Percentiles rank a stretch among this genome's conserved stretches.
phyloP scores from a whole-genome alignment of 108 stramenopile genomes.

The Fistulifera pelliculosa region DNA sequence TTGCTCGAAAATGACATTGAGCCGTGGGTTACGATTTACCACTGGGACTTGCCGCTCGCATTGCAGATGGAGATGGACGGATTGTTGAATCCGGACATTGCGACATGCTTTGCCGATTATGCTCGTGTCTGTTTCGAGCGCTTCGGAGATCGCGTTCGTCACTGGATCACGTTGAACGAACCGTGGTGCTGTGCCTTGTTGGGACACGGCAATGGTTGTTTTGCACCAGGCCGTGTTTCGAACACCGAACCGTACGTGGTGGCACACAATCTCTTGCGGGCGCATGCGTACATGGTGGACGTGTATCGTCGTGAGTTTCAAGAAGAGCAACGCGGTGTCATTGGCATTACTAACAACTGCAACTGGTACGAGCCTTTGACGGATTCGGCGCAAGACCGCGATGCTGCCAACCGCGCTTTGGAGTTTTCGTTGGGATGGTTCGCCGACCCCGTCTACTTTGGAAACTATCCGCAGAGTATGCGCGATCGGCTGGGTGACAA shows the following conservation, averaged over 20 bases:
- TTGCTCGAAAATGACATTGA: conserved; percentile 70
- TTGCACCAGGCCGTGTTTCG: conserved; percentile 73
- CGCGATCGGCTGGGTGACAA: conserved; percentile 40
- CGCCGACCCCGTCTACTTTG: conserved; percentile 61
- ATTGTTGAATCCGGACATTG: conserved; percentile 47
- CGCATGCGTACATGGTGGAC: conserved; percentile 77
- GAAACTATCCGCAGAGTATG: conserved; percentile 85
- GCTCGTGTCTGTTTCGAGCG: conserved; percentile 77
- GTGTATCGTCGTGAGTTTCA: conserved; percentile 59
- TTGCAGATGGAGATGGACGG: conserved; percentile 77
- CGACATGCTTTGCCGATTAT: conserved; percentile 74
- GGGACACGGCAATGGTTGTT: conserved; percentile 76
- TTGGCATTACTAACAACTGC: conserved; percentile 73
- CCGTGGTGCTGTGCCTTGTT: conserved; percentile 75
- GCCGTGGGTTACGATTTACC: conserved; percentile 87
- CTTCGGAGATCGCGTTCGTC: conserved; percentile 87
- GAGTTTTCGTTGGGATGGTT: conserved; percentile 86
- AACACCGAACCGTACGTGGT: conserved; percentile 54
- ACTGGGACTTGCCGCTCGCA: conserved; percentile 92
- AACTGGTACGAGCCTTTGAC: conserved; percentile 68
- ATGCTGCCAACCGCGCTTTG: conserved; percentile 78
- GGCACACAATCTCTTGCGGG: conserved; percentile 76
- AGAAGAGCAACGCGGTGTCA: conserved; percentile 25
- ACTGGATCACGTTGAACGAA: conserved; percentile 94
- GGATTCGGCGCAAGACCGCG: conserved; percentile 29